Percentiles rank a stretch among this genome's conserved stretches.
Evolutionary conservation across 2,329 filamentous ascomycete genomes (phyloP).

Genomic region (Ascochyta pisi): DNA sequence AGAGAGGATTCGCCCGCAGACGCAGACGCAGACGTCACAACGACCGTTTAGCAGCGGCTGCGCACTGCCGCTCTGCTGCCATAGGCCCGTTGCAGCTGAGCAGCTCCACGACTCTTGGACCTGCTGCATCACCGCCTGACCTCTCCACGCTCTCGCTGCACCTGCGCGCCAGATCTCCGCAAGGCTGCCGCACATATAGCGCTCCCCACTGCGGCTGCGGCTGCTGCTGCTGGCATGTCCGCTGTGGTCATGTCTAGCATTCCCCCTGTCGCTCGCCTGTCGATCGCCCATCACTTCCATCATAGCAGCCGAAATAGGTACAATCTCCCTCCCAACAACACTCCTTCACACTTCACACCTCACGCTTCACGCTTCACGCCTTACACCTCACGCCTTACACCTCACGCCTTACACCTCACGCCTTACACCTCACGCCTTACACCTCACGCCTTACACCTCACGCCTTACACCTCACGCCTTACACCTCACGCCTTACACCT

Average conservation of each 20-base stretch:
- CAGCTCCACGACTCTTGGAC: too few relatives aligned
- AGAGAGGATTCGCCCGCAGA: slow-evolving; percentile 2
- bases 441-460: too few relatives aligned
- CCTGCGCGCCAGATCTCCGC: too few relatives aligned
- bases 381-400: too few relatives aligned
- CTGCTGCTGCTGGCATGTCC: slow-evolving; percentile 1
- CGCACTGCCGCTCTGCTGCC: background rate
- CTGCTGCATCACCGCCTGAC: background rate
- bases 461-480: too few relatives aligned
- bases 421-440: too few relatives aligned
- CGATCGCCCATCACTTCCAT: slow-evolving; percentile 19
- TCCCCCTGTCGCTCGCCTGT: slow-evolving; percentile 39
- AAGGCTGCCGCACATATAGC: background rate
- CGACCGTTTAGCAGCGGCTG: background rate
- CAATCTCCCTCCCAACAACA: slow-evolving; percentile 10
- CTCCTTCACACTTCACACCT: background rate
- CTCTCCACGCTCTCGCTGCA: background rate
- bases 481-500: too few relatives aligned
- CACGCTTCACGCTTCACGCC: too few relatives aligned
- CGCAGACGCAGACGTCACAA: slow-evolving; percentile 10
- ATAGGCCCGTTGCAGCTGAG: background rate
- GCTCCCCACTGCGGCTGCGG: background rate
- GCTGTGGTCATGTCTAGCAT: background rate
- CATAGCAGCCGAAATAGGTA: slow-evolving; percentile 11
- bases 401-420: too few relatives aligned